Conservation (phyloP, 208 protist genomes). For the Leishmania amazonensis region DNA sequence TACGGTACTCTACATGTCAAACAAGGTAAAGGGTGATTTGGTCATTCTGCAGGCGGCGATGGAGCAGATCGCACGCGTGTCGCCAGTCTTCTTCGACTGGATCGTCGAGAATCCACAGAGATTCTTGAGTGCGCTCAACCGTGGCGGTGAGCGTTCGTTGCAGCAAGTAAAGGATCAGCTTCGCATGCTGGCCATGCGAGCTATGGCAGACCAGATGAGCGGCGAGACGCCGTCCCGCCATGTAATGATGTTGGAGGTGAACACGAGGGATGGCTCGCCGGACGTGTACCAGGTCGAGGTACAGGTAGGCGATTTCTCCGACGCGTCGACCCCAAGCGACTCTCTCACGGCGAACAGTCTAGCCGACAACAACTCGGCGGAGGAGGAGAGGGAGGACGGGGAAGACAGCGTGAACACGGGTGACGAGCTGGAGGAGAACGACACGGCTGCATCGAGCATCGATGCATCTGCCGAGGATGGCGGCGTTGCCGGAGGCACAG, state of each 20-base stretch:
- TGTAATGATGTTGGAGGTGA: constrained; percentile 38
- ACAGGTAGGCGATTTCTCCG: constrained; percentile 33
- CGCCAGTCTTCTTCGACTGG: constrained; percentile 60
- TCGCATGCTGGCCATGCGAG: constrained; percentile 30
- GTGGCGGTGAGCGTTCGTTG: constrained; percentile 20
- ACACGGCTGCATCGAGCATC: background rate
- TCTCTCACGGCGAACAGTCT: background rate
- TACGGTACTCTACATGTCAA: constrained; percentile 59
- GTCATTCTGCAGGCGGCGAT: constrained; percentile 44
- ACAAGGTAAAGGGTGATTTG: constrained; percentile 46
- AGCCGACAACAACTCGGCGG: background rate
- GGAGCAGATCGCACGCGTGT: constrained; percentile 40
- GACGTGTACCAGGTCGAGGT: constrained; percentile 32
- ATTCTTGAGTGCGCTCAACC: constrained; percentile 45
- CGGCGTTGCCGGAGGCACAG: background rate
- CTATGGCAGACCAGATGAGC: constrained; percentile 30
- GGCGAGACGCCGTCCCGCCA: constrained; percentile 22
- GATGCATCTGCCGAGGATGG: background rate
- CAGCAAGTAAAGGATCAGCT: constrained; percentile 35
- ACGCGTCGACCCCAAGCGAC: constrained; percentile 10
- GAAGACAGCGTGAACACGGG: background rate
- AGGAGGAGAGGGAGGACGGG: constrained; percentile 8
- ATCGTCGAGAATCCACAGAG: constrained; percentile 43
- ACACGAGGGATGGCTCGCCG: constrained; percentile 26
- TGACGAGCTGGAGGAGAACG: constrained; percentile 9